Base-by-base conservation (phyloP, 306 rosid species). In the Dryas alaskensis region DNA sequence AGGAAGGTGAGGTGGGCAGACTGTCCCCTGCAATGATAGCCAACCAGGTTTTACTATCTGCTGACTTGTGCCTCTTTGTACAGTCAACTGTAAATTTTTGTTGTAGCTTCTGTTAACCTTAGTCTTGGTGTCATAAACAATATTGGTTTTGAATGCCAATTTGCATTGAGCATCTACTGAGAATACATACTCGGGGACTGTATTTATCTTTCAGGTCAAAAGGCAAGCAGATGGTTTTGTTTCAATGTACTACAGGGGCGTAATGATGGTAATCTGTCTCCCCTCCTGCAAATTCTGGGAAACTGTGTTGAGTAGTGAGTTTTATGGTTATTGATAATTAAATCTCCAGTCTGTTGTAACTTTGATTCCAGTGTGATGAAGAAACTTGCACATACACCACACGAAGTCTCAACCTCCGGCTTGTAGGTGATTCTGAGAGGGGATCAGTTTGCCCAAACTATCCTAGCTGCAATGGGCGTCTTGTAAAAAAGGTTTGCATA, bases 361-460 rank as follows among this genome's bases (percentile, higher is more conserved):
- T 76, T 74, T 65, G 72, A 76, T 75, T 80, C 66, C 89, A 94
- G 98, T 91, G 98, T 78, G 98, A 94, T 12, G 98, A 91, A 62
- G 98, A 94, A 83, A 91, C 96, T 19, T 94, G 98, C 67, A 88
- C 89, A 70, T 76, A 85, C 79, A 66, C 89, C 54, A 94, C 97
- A 0, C 95, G 95, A 53, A 79, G 87, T 85, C 73, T 91, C 80
- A 91, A 84, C 82, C 88, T 89, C 67, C 88, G 88, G 74, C 72
- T 89, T 78, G 75, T 89, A 68, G 97, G 98, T 63, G 95, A 91
- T 85, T 80, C 92, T 16, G 97, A 93, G 83, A 88, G 88, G 81
- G 98, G 98, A 80, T 84, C 95, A 5, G 92, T 91, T 17, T 94
- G 98, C 80, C 97, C 98, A 40, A 87, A 91, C 79, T 89, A 94